These are phyloP conservation scores for Acanthamoeba triangularis DNA, from an alignment of 208 protist genomes.

Conservation along the genomic window DNA sequence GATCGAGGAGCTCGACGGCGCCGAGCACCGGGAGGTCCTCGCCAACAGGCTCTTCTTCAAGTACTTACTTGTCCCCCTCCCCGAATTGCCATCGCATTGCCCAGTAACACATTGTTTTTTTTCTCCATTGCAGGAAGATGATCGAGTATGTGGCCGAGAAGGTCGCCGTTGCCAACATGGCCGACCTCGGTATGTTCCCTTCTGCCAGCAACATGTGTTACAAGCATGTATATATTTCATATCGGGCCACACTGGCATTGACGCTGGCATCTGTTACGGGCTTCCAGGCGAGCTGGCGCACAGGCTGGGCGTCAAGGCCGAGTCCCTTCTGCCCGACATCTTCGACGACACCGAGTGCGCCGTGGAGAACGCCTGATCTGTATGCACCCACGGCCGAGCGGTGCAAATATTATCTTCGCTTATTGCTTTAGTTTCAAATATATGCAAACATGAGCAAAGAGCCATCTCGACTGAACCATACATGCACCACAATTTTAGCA, in stretches of 20 bases:
- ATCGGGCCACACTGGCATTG: too few relatives aligned
- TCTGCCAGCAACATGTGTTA: too few relatives aligned
- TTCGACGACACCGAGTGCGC: not conserved
- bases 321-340: not conserved
- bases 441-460: too few relatives aligned
- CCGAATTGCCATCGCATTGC: not conserved
- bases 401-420: too few relatives aligned
- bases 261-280: too few relatives aligned
- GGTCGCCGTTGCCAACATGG: not conserved
- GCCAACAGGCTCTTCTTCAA: constrained; percentile 70
- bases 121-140: not conserved
- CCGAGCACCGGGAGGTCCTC: constrained; percentile 62
- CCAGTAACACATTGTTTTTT: not conserved
- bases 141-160: constrained; percentile 69
- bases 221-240: too few relatives aligned
- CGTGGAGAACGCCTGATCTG: not conserved
- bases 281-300: not conserved
- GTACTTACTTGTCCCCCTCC: not conserved
- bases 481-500: too few relatives aligned
- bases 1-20: constrained; percentile 62
- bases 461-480: too few relatives aligned
- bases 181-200: not conserved
- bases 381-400: too few relatives aligned
- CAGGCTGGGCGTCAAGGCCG: not conserved
- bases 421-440: too few relatives aligned